phyloP scores from a whole-genome alignment of 2,329 filamentous ascomycete species.

The Ophioceras dolichostomum region DNA sequence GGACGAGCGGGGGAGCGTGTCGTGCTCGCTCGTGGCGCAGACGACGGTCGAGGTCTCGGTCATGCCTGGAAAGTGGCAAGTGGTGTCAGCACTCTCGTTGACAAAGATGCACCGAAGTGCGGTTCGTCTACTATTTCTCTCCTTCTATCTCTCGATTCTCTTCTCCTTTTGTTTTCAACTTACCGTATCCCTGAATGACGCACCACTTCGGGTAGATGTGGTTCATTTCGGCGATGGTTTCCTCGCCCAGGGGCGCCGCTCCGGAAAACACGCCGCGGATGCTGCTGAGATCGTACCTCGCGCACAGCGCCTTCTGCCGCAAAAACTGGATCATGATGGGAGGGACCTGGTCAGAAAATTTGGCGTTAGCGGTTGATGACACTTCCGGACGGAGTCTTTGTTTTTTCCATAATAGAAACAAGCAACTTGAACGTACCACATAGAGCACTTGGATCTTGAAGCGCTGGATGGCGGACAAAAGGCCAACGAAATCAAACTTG shows the following conservation, averaged over 20 bases:
- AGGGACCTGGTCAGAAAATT: constrained; percentile 51
- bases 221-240: constrained; percentile 54
- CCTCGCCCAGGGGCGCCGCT: constrained; percentile 64
- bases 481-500: constrained; percentile 57
- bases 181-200: constrained; percentile 61
- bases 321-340: constrained; percentile 71
- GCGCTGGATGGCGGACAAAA: constrained; percentile 50
- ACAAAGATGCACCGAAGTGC: no score
- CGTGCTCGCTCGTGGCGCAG: constrained; percentile 42
- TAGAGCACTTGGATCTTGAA: constrained; percentile 56
- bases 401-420: no score
- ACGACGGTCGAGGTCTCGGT: constrained; percentile 70
- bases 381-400: no score
- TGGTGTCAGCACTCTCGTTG: not conserved
- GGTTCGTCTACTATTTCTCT: no score
- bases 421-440: constrained; percentile 48
- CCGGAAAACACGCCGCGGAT: constrained; percentile 58
- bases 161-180: no score
- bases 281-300: constrained; percentile 60
- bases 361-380: no score
- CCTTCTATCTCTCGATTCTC: no score
- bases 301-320: constrained; percentile 46
- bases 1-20: constrained; percentile 60
- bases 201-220: constrained; percentile 48
- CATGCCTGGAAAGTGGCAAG: constrained; percentile 39